Percentiles rank a stretch among this genome's conserved stretches.
Conservation (phyloP, 495 filamentous ascomycete species). For the Trichoderma asperelloides region DNA sequence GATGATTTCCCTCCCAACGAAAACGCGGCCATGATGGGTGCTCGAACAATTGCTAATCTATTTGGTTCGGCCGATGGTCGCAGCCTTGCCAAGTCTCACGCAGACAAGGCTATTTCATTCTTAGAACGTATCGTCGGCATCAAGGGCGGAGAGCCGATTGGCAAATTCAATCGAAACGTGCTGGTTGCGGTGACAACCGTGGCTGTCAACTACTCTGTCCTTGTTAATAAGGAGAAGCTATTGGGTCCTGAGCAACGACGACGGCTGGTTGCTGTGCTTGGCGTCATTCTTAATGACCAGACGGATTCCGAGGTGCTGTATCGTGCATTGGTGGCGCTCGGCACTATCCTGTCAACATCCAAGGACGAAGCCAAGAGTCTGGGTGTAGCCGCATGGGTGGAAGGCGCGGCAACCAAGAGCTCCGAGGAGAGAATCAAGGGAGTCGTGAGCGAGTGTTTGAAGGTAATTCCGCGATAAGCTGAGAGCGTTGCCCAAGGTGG, state of each 20-base stretch:
- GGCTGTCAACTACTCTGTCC: slow-evolving; percentile 76
- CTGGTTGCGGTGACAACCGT: slow-evolving; percentile 73
- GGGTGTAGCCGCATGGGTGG: slow-evolving; percentile 31
- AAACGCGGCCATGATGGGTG: slow-evolving; percentile 80
- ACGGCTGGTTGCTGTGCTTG: slow-evolving; percentile 40
- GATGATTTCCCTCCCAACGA: slow-evolving; percentile 35
- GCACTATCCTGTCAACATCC: slow-evolving; percentile 57
- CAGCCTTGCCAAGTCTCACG: slow-evolving; percentile 46
- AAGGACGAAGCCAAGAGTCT: slow-evolving; percentile 33
- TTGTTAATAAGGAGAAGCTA: slow-evolving; percentile 19
- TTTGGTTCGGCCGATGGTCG: slow-evolving; percentile 70
- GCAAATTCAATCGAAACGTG: slow-evolving; percentile 66
- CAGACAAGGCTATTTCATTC: slow-evolving; percentile 42
- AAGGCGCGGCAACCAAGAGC: slow-evolving; percentile 32
- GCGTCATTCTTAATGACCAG: slow-evolving; percentile 50
- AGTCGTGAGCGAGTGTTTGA: slow-evolving; percentile 50
- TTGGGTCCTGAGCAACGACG: slow-evolving; percentile 17
- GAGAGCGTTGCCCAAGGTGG: not conserved
- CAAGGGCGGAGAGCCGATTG: slow-evolving; percentile 37
- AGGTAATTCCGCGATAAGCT: slow-evolving; percentile 25
- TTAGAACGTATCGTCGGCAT: slow-evolving; percentile 36
- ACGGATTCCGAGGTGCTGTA: slow-evolving; percentile 77
- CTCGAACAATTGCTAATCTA: slow-evolving; percentile 77
- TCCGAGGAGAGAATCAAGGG: slow-evolving; percentile 50
- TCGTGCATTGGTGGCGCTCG: slow-evolving; percentile 70